phyloP scores from a whole-genome alignment of 2,329 filamentous ascomycete species.

The Cryphonectria nitschkei region DNA sequence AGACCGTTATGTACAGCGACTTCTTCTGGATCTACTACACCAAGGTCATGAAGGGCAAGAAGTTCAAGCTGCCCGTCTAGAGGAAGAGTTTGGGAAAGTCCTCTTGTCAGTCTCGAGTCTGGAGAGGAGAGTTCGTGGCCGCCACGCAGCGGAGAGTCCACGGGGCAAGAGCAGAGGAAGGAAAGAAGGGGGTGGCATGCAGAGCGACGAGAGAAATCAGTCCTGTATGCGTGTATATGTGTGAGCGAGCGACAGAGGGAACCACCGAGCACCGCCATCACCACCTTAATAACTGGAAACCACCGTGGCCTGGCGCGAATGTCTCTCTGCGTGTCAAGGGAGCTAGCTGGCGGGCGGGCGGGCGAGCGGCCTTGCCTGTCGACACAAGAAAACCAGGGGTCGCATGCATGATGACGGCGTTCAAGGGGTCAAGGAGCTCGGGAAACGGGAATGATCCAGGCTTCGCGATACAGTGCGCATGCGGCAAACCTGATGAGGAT shows the following conservation, averaged over 20 bases:
- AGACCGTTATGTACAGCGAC: conserved; percentile 95
- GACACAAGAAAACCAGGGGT: neutral
- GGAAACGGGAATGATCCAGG: conserved; percentile 11
- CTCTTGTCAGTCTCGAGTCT: no score
- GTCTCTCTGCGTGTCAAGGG: conserved; percentile 1
- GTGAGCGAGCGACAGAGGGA: neutral
- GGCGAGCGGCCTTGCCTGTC: neutral
- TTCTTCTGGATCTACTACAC: conserved; percentile 99
- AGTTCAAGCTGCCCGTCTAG: conserved; percentile 83
- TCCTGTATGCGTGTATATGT: neutral
- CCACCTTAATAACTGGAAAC: neutral
- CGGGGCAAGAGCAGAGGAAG: neutral
- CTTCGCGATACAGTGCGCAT: conserved; percentile 16
- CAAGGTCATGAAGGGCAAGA: conserved; percentile 88
- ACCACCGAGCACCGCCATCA: neutral
- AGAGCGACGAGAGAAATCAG: neutral
- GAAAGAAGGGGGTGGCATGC: neutral
- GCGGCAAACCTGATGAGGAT: conserved; percentile 10
- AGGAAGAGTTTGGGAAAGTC: conserved; percentile 30
- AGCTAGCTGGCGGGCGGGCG: neutral
- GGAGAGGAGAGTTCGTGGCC: neutral
- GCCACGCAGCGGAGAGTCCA: neutral
- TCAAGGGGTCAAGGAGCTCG: conserved; percentile 19
- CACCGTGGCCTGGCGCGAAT: neutral
- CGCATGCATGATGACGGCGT: conserved; percentile 30